Evolutionary conservation across 1,284 basidiomycete species (phyloP).

Genomic region (Stygiomarasmius scandens): DNA sequence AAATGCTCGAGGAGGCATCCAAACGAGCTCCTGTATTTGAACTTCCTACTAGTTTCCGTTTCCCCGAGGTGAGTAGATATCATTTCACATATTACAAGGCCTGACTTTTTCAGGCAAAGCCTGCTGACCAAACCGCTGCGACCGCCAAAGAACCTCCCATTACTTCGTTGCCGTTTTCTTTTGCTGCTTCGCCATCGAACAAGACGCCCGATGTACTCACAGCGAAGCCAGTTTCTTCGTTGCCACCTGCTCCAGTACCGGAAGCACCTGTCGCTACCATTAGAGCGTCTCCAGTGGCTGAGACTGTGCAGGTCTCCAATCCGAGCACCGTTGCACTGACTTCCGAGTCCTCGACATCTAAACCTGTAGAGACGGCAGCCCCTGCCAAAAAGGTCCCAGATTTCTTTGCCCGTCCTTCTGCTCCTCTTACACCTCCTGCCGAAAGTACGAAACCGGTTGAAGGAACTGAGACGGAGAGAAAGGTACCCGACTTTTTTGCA

Average conservation of each 20-base stretch:
- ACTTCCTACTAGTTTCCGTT: conserved; percentile 66
- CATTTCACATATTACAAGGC: conserved; percentile 5
- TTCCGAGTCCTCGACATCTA: neutral
- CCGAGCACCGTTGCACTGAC: neutral
- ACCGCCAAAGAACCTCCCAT: conserved; percentile 70
- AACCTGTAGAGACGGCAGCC: conserved; percentile 18
- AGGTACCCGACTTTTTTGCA: neutral
- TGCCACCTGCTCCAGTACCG: neutral
- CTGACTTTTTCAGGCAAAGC: conserved; percentile 25
- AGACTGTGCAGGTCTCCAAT: no score
- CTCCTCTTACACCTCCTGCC: neutral
- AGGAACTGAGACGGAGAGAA: neutral
- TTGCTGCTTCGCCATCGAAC: conserved; percentile 37
- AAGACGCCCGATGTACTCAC: conserved; percentile 13
- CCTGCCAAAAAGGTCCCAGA: conserved; percentile 7
- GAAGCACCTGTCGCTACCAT: neutral
- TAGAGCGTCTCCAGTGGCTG: no score
- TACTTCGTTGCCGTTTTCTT: conserved; percentile 64
- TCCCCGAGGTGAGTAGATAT: conserved; percentile 66
- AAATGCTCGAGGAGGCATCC: conserved; percentile 52
- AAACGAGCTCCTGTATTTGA: conserved; percentile 59
- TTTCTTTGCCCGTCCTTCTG: neutral
- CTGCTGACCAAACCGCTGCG: conserved; percentile 37
- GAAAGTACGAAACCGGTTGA: neutral
- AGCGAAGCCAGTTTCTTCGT: neutral